Percentiles rank a stretch among this genome's conserved stretches.
Evolutionary conservation across 129 eudicot genomes (phyloP).

Genomic region (Deinandra increscens): DNA sequence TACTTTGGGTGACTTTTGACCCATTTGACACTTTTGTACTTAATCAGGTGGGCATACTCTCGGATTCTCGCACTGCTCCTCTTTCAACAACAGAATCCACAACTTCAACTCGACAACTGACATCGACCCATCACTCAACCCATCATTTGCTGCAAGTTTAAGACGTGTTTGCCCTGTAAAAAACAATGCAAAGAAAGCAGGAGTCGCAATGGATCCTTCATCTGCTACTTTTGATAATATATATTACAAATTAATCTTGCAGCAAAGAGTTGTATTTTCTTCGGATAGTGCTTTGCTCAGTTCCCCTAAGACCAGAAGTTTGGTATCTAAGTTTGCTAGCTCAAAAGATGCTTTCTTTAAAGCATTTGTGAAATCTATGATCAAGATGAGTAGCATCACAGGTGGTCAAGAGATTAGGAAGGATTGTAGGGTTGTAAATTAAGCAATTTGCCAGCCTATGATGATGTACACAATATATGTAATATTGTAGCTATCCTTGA

Average conservation of each 20-base stretch:
- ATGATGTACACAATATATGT: conserved; percentile 10
- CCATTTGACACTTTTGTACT: not conserved
- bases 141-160: conserved; percentile 61
- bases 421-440: conserved; percentile 58
- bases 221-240: conserved; percentile 56
- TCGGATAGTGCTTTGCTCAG: conserved; percentile 75
- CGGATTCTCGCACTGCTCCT: conserved; percentile 37
- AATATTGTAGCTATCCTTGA: not conserved
- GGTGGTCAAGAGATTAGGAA: conserved; percentile 71
- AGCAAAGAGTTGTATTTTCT: conserved; percentile 62
- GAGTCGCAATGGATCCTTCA: conserved; percentile 65
- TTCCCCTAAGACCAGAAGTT: conserved; percentile 45
- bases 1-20: not conserved
- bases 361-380: conserved; percentile 84
- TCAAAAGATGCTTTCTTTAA: conserved; percentile 55
- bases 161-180: conserved; percentile 52
- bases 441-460: not conserved
- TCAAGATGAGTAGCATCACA: conserved; percentile 80
- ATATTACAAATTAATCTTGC: conserved; percentile 63
- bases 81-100: conserved; percentile 36
- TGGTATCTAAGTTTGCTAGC: conserved; percentile 62
- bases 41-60: conserved; percentile 36
- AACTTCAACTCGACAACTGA: conserved; percentile 36
- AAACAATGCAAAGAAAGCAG: conserved; percentile 55
- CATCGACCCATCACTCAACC: conserved; percentile 62